Base-by-base conservation (phyloP, 2,329 filamentous ascomycete genomes). In the Epichloe aotearoae region DNA sequence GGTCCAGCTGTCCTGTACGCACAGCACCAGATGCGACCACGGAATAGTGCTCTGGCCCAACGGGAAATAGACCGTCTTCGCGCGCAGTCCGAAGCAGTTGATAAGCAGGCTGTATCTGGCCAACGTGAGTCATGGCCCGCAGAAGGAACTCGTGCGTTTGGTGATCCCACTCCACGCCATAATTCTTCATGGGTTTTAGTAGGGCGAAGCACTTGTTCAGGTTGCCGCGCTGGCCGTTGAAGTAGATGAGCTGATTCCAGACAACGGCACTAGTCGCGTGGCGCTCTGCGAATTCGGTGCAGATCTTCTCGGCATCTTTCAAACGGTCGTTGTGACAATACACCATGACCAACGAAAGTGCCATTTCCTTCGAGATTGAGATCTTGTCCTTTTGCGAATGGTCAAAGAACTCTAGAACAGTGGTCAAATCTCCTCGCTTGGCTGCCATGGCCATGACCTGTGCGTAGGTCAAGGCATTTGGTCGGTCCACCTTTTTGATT, bases 231-330 rank as follows among this genome's bases (percentile, higher is more conserved):
- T 79, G 69, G 6, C 86, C 86, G 62, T 88, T 76, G 53, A 84
- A 79, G 51, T 76, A 73, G 4, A 96, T 70, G 34, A 96, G 68
- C 49, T 80, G 74, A 61, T 96, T 95, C 86, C 87, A 96, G 61
- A 88, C 79, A 34, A 74, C 70, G 2, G 82, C 82, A 20, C 65
- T 67, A 2, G 74, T 69, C 1, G 79, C 74, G 17, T 72, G 68
- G 54, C 73, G 70, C 12, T 66, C 65, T 20, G 82, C 69, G 34
- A 80, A 74, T 43, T 76, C 75, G 46, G 76, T 48, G 43, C 65
- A 68, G 26, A 71, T 60, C n/a, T 56, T 58, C 52, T 69, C 62
- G 0, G 69, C 70, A 38, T 70, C 68, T 15, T 56, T 36, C 7
- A 68, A 54, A 2, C 63, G 60, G 10, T 64, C 61, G 44, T 69